phyloP scores from a whole-genome alignment of 208 protist genomes.

The Endotrypanum monterogeii region DNA sequence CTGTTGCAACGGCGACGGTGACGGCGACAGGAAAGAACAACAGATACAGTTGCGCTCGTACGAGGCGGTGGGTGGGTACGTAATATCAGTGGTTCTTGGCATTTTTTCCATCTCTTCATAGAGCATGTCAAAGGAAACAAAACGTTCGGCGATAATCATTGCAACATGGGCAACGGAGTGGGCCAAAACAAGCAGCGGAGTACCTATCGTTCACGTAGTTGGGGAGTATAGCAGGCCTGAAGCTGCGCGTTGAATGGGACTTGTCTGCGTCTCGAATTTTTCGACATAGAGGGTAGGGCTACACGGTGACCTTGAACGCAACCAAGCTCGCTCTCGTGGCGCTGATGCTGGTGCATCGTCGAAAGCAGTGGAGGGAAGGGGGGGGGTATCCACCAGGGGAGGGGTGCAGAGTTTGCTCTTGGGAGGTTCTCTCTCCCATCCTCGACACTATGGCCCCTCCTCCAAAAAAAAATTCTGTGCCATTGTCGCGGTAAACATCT shows the following conservation, averaged over 20 bases:
- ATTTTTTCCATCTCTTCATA: neutral
- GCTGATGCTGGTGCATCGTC: neutral
- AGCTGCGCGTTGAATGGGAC: neutral
- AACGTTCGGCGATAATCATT: neutral
- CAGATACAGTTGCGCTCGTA: neutral
- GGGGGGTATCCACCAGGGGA: too few species aligned
- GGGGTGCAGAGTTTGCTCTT: too few species aligned
- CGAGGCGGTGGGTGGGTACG: too few species aligned
- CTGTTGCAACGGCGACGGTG: neutral
- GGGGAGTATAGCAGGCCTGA: neutral
- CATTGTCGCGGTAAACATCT: too few species aligned
- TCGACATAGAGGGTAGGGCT: neutral
- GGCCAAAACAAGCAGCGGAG: neutral
- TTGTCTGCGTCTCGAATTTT: neutral
- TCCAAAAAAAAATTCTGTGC: too few species aligned
- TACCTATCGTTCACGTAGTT: neutral
- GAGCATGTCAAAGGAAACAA: neutral
- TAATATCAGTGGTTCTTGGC: neutral
- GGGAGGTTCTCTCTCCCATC: neutral
- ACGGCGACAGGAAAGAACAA: neutral
- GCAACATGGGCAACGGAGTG: neutral
- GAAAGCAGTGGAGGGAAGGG: neutral
- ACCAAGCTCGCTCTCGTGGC: too few species aligned
- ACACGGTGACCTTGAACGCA: neutral
- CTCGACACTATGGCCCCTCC: neutral